Conservation (phyloP, 306 rosid species). For the Rosa lucieae region DNA sequence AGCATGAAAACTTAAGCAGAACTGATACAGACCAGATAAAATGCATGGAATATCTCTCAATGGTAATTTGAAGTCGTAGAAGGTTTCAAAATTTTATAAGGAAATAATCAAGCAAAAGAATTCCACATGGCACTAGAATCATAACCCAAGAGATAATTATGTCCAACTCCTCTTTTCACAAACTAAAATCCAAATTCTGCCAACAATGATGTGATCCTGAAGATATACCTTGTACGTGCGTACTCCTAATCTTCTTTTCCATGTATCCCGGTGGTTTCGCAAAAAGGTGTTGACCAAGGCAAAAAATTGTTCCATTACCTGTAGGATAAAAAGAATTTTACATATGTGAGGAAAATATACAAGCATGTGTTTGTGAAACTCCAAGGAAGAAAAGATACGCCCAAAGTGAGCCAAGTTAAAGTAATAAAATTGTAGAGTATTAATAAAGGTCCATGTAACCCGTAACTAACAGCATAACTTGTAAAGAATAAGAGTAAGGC, state of each 20-base stretch:
- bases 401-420: not conserved
- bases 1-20: not conserved
- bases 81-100: not conserved
- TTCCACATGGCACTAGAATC: constrained; percentile 3
- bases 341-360: constrained; percentile 5
- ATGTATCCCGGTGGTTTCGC: constrained; percentile 69
- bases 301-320: constrained; percentile 97
- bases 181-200: constrained; percentile 3
- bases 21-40: not conserved
- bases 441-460: not conserved
- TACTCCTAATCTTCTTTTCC: constrained; percentile 85
- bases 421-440: not conserved
- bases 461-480: not conserved
- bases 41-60: not conserved
- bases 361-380: not conserved
- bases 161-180: not conserved
- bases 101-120: not conserved
- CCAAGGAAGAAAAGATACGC: not conserved
- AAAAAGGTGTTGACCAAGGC: constrained; percentile 92
- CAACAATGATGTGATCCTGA: constrained; percentile 5
- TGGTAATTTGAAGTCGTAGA: not conserved
- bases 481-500: not conserved
- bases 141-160: not conserved
- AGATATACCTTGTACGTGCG: constrained; percentile 88
- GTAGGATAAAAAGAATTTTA: constrained; percentile 29